Evolutionary conservation across 2,329 filamentous ascomycete genomes (phyloP).

Genomic region (Colletotrichum musicola): DNA sequence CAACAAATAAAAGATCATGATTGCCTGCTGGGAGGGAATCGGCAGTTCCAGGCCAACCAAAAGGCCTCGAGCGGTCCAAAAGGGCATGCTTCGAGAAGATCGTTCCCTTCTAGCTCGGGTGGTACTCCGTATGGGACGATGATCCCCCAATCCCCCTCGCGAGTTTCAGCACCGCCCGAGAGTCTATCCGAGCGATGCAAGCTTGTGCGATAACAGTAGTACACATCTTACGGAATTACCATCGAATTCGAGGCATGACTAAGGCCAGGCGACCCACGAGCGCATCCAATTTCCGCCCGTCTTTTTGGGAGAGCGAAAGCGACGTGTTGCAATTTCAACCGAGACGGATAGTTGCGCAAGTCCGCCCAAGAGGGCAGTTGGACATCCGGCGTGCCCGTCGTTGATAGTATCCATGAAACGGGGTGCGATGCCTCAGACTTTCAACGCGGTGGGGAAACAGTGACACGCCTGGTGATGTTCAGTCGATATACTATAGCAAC

Average conservation of each 20-base stretch:
- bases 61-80: conserved; percentile 27
- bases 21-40: conserved; percentile 17
- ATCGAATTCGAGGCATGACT: conserved; percentile 13
- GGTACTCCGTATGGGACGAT: conserved; percentile 10
- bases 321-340: not conserved
- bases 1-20: not conserved
- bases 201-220: not conserved
- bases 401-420: not conserved
- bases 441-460: conserved; percentile 15
- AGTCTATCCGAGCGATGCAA: conserved; percentile 26
- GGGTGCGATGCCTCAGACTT: not conserved
- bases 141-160: not conserved
- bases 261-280: not conserved
- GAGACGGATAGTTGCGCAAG: not conserved
- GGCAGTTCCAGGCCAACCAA: conserved; percentile 16
- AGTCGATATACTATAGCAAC: conserved; percentile 3
- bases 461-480: conserved; percentile 13
- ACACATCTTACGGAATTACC: not conserved
- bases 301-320: not conserved
- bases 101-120: conserved; percentile 23
- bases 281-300: not conserved
- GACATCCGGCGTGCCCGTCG: not conserved
- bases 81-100: conserved; percentile 36
- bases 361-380: not conserved
- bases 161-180: conserved; percentile 36